A percentile compares a stretch with the other conserved stretches of the same genome.
Evolutionary conservation across 192 early-diverging fungal genomes (phyloP).

Genomic region (Glomus cerebriforme): DNA sequence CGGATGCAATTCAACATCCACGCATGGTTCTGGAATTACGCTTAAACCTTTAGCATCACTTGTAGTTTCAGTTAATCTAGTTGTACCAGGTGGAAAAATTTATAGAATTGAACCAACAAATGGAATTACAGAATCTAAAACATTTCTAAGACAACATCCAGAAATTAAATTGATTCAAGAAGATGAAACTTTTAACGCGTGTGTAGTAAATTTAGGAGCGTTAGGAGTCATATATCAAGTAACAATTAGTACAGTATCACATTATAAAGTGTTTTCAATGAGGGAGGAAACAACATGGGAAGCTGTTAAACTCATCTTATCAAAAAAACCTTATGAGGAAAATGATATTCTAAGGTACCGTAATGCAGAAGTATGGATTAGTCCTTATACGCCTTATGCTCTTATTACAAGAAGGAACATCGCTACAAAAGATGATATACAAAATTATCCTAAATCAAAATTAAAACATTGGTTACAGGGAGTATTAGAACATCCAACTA

Average conservation of each 20-base stretch:
- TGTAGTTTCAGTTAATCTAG: background rate
- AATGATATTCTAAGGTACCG: background rate
- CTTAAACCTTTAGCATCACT: background rate
- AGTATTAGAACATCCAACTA: background rate
- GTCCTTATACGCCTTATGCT: background rate
- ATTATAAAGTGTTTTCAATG: background rate
- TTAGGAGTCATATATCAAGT: background rate
- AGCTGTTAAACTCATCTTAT: background rate
- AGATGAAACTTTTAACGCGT: background rate
- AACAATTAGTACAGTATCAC: background rate
- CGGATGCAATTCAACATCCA: conserved; percentile 4
- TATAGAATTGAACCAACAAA: conserved; percentile 10
- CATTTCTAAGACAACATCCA: background rate
- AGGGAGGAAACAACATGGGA: conserved; percentile 4
- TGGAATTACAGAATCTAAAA: background rate
- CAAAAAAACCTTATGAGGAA: background rate
- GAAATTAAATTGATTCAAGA: background rate
- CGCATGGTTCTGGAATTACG: background rate
- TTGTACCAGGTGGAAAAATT: conserved; percentile 5
- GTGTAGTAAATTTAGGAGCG: conserved; percentile 4
- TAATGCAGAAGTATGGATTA: conserved; percentile 8
- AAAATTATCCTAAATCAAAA: background rate
- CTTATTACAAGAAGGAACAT: background rate
- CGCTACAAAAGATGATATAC: background rate
- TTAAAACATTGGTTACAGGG: background rate